Evolutionary conservation across 345 rosid genomes (phyloP).

Genomic region (Eucalyptus curtisii): DNA sequence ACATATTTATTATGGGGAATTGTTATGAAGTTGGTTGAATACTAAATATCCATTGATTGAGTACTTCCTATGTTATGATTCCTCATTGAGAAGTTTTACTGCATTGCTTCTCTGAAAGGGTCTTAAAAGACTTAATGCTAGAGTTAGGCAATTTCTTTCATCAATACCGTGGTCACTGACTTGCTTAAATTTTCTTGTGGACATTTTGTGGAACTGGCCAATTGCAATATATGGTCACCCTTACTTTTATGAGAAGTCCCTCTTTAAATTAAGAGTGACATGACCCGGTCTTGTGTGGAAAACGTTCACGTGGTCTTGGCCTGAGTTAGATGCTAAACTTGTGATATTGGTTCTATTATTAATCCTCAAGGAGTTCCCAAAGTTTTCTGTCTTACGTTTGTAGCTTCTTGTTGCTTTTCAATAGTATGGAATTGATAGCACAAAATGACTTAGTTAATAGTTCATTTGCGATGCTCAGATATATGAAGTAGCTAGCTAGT

Average conservation of each 20-base stretch:
- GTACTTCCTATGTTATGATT: background rate
- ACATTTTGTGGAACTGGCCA: background rate
- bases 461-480: background rate
- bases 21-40: background rate
- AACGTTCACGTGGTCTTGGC: background rate
- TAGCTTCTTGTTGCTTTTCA: background rate
- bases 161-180: background rate
- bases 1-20: background rate
- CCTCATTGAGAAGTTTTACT: background rate
- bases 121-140: background rate
- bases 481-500: background rate
- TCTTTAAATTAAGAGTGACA: background rate
- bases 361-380: background rate
- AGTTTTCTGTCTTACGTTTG: background rate
- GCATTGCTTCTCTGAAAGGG: background rate
- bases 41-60: background rate
- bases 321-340: background rate
- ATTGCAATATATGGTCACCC: background rate
- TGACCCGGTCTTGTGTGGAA: background rate
- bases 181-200: background rate
- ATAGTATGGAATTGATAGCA: background rate
- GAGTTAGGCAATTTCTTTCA: background rate
- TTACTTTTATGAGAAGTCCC: background rate
- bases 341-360: background rate
- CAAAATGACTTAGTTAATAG: background rate